Conservation (phyloP, 2,329 filamentous ascomycete species). For the Graphiopsis chlorocephala region DNA sequence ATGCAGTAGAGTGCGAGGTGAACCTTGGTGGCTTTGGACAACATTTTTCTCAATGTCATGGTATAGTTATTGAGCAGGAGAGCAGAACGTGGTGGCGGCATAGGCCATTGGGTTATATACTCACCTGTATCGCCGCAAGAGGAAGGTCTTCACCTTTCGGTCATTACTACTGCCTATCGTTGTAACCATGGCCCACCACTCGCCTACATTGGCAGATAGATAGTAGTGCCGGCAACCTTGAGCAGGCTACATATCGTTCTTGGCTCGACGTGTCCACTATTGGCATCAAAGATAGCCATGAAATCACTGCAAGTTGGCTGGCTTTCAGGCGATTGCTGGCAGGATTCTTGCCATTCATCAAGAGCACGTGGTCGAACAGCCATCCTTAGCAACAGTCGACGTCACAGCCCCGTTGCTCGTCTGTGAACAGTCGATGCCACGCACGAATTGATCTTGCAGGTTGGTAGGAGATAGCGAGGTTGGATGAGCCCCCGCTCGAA, state of each 20-base stretch:
- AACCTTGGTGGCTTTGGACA: not conserved
- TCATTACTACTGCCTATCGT: not conserved
- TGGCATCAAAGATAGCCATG: slow-evolving; percentile 3
- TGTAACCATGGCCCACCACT: slow-evolving; percentile 14
- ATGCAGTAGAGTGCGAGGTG: slow-evolving; percentile 3
- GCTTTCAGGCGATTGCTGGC: not conserved
- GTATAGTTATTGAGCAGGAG: not conserved
- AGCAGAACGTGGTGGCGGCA: not conserved
- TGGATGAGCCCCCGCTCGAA: slow-evolving; percentile 4
- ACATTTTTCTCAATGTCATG: not conserved
- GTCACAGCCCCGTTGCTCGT: not conserved
- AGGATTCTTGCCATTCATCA: not conserved
- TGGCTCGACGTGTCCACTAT: slow-evolving; percentile 11
- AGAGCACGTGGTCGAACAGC: not conserved
- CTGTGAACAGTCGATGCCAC: not conserved
- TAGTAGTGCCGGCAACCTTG: slow-evolving; percentile 5
- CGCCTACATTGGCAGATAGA: slow-evolving; percentile 1
- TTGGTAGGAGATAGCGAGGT: not conserved
- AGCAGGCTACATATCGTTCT: not conserved
- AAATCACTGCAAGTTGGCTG: not conserved
- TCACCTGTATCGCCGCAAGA: not conserved
- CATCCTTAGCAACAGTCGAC: not conserved
- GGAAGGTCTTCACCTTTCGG: not conserved
- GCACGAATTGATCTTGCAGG: not conserved
- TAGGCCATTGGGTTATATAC: not conserved